Evolutionary conservation across 2,329 filamentous ascomycete genomes (phyloP), one percentile per base, ranked within the genome.

Genomic region (Phaeoacremonium minimum): DNA sequence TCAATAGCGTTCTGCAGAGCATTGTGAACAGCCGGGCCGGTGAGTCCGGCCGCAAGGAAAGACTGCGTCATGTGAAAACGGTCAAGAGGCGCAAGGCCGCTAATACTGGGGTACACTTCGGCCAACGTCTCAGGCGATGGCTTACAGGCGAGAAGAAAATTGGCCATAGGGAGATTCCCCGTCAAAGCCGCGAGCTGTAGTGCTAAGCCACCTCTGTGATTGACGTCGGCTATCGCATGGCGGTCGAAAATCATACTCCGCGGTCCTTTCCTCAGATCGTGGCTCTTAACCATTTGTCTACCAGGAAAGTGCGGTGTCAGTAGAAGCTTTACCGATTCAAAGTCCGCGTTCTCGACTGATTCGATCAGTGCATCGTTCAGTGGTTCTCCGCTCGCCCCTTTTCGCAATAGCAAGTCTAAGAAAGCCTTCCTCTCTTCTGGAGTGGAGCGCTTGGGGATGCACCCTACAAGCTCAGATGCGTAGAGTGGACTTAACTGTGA

Each of bases 1-100:
- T 65, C 62, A 29, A 79, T 68, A n/a, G 70, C 69, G 16, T 69
- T 64, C 40, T 77, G 69, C 3, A 80, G 49, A 3, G 72, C 71
- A 0, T 58, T 58, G 30, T 77, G 65, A 5, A 79, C 56, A 3
- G 22, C 22, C 15, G 65, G 57, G 0, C 66, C 68, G 1, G 69
- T 58, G 6, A 77, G 49, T 2, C 73, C 69, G 2, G 66, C 64
- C 7, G 61, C 54, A 4, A 80, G 52, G 32, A 80, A 77, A 5
- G 64, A 45, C 35, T 75, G 67, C 2, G 68, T 62, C 48, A 77
- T 69, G 8, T 61, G 56, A 35, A 69, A 70, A 7, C 73, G 64
- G 33, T 69, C 63, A 15, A 57, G 48, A 1, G 57, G 44, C 0
- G 65, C 49, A 1, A 78, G 54, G 13, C 57, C 64, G 34, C 59